Conservation (phyloP, 2,329 filamentous ascomycete species). For the Blastomyces emzantsi region DNA sequence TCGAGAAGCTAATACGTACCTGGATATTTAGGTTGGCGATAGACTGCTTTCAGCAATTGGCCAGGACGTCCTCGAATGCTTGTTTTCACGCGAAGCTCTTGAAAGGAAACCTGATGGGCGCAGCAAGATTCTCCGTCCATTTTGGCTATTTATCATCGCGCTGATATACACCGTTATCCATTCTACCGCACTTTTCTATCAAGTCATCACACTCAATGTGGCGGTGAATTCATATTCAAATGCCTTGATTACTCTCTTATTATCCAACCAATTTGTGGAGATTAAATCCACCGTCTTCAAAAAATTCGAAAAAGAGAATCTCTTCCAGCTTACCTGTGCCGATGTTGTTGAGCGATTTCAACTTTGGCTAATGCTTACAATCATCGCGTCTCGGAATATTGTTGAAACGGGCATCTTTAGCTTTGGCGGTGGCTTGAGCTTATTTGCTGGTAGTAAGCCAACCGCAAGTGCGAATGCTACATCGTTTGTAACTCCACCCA, state of each 20-base stretch:
- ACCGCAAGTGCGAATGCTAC: constrained; percentile 39
- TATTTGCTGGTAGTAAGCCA: constrained; percentile 22
- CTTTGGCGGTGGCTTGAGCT: constrained; percentile 32
- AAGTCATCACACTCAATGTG: constrained; percentile 95
- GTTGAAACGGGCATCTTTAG: constrained; percentile 88
- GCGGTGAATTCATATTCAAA: constrained; percentile 99
- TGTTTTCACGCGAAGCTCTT: constrained; percentile 87
- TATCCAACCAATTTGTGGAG: constrained; percentile 98
- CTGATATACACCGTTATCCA: constrained; percentile 83
- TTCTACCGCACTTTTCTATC: constrained; percentile 83
- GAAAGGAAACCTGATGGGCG: constrained; percentile 80
- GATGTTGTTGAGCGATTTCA: constrained; percentile 97
- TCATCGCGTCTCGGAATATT: constrained; percentile 92
- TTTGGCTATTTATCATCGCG: constrained; percentile 84
- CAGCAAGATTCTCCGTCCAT: constrained; percentile 78
- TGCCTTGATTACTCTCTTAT: constrained; percentile 77
- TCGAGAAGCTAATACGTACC: not conserved
- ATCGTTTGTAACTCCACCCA: constrained; percentile 49
- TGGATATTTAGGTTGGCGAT: constrained; percentile 57
- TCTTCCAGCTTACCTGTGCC: constrained; percentile 92
- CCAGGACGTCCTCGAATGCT: constrained; percentile 90
- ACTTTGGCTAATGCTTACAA: constrained; percentile 92
- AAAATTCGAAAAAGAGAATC: constrained; percentile 94
- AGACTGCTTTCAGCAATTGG: constrained; percentile 82
- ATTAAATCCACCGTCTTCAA: constrained; percentile 99